Percentiles rank a stretch among this genome's conserved stretches.
Evolutionary conservation across 2,329 filamentous ascomycete species (phyloP).

Genomic region (Xylaria sp.): DNA sequence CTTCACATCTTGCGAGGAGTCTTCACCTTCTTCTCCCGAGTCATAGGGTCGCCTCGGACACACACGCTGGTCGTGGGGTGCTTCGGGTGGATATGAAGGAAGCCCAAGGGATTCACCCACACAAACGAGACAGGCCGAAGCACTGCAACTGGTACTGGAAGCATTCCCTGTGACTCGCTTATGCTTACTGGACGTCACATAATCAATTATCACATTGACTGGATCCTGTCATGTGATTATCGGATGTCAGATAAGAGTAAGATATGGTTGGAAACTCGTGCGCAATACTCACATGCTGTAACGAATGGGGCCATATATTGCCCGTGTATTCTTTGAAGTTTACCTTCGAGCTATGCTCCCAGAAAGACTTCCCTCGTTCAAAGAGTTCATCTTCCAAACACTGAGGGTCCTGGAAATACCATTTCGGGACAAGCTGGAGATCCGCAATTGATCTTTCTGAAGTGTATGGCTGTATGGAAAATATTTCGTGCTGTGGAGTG

Average conservation of each 20-base stretch:
- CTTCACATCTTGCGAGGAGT: not conserved
- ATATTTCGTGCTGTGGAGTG: constrained; percentile 18
- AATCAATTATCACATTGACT: constrained; percentile 27
- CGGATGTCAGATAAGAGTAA: not conserved
- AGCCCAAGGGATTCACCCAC: constrained; percentile 19
- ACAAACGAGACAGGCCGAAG: constrained; percentile 19
- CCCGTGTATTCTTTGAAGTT: constrained; percentile 18
- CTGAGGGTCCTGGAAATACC: constrained; percentile 2
- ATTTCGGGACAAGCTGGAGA: constrained; percentile 24
- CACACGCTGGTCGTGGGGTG: constrained; percentile 15
- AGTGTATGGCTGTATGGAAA: constrained; percentile 21
- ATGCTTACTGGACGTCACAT: constrained; percentile 27
- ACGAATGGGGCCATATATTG: constrained; percentile 17
- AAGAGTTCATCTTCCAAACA: not conserved
- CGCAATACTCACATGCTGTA: constrained; percentile 2
- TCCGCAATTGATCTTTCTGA: constrained; percentile 20
- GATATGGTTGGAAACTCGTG: not conserved
- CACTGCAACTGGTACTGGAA: not conserved
- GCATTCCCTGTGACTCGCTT: not conserved
- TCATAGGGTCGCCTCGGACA: constrained; percentile 1
- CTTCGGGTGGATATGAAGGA: constrained; percentile 9
- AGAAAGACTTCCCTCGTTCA: constrained; percentile 14
- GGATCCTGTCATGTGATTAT: constrained; percentile 14
- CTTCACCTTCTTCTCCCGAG: not conserved
- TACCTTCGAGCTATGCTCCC: constrained; percentile 4